Evolutionary conservation across 2,329 filamentous ascomycete species (phyloP).

Genomic region (Aspergillus persii): DNA sequence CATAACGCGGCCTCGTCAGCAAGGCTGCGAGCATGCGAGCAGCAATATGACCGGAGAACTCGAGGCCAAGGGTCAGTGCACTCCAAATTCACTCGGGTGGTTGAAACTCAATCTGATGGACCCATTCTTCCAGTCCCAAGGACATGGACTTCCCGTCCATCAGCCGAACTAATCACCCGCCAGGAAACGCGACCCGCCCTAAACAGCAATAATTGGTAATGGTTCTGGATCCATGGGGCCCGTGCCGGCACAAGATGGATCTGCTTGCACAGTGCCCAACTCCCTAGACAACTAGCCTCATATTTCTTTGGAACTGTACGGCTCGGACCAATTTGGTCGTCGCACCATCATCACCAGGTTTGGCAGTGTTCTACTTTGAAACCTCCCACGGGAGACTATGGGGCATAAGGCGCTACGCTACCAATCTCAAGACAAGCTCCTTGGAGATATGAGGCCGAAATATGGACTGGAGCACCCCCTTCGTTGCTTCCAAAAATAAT

Average conservation of each 20-base stretch:
- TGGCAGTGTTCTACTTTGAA: neutral
- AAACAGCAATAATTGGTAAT: neutral
- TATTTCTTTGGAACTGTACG: neutral
- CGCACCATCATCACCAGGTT: neutral
- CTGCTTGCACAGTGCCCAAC: neutral
- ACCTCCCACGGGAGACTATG: neutral
- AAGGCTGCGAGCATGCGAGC: neutral
- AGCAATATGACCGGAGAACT: neutral
- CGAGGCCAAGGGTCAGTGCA: neutral
- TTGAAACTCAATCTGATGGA: slow-evolving; percentile 6
- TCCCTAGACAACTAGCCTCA: neutral
- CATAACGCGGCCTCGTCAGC: neutral
- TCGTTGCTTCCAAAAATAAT: neutral
- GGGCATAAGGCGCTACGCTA: neutral
- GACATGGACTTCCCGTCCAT: slow-evolving; percentile 3
- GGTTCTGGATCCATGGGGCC: neutral
- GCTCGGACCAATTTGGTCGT: neutral
- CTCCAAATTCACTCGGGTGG: slow-evolving; percentile 3
- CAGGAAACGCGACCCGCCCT: neutral
- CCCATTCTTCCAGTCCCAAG: neutral
- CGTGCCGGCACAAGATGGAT: neutral
- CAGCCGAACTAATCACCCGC: neutral
- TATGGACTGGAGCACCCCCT: neutral
- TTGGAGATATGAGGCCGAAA: neutral
- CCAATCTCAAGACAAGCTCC: neutral